phyloP scores from a whole-genome alignment of 2,329 filamentous ascomycete species.

The Diplodia corticola region DNA sequence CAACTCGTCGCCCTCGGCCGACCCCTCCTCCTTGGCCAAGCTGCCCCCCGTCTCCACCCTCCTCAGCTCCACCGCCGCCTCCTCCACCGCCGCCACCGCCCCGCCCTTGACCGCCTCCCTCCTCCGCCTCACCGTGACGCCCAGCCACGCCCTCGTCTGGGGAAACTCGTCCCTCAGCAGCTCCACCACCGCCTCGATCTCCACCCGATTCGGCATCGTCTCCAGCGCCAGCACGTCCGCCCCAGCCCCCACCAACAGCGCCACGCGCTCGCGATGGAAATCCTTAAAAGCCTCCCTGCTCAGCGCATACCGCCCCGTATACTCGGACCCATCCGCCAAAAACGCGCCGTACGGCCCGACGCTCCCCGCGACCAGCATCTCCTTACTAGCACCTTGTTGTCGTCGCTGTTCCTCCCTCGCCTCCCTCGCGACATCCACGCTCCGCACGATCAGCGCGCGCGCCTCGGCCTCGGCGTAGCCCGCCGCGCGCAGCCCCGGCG shows the following conservation, averaged over 20 bases:
- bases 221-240: conserved; percentile 49
- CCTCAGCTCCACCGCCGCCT: not conserved
- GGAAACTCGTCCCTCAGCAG: conserved; percentile 42
- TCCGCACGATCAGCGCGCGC: conserved; percentile 9
- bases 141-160: conserved; percentile 42
- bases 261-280: conserved; percentile 48
- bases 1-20: conserved; percentile 29
- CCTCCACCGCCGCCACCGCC: not conserved
- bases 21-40: not conserved
- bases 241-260: conserved; percentile 43
- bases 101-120: not conserved
- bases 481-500: conserved; percentile 43
- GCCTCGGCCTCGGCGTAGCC: not conserved
- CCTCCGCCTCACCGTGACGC: conserved; percentile 39
- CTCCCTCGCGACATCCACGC: not conserved
- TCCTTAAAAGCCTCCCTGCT: conserved; percentile 36
- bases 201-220: conserved; percentile 46
- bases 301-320: conserved; percentile 45
- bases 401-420: not conserved
- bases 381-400: too few species aligned
- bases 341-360: conserved; percentile 52
- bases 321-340: conserved; percentile 49
- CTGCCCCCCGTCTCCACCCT: not conserved
- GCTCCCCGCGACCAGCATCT: conserved; percentile 44
- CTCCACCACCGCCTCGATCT: conserved; percentile 43